Percentiles rank a stretch among this genome's conserved stretches.
These are phyloP conservation scores for Vitis amurensis DNA, from an alignment of 164 flowering plant species.

Conservation along the genomic window DNA sequence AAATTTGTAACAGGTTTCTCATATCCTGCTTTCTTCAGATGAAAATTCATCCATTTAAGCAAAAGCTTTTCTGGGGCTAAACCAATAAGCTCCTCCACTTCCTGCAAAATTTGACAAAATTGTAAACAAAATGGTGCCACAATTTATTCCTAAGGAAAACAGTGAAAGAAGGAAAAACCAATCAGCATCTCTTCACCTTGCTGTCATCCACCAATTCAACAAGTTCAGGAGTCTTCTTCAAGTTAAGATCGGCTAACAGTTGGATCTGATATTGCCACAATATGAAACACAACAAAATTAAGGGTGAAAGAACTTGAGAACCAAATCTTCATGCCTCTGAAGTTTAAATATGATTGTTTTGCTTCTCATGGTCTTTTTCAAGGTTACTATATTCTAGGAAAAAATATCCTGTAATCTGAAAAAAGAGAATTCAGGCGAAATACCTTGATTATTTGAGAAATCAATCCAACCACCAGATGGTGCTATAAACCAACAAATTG, in stretches of 20 bases:
- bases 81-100: slow-evolving; percentile 33
- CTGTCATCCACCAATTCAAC: slow-evolving; percentile 52
- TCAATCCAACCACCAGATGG: slow-evolving; percentile 54
- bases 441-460: slow-evolving; percentile 63
- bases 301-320: background rate
- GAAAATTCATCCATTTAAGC: slow-evolving; percentile 44
- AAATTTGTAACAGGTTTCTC: slow-evolving; percentile 35
- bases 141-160: background rate
- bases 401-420: background rate
- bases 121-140: background rate
- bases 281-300: slow-evolving; percentile 4
- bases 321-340: background rate
- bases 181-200: slow-evolving; percentile 25
- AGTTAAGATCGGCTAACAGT: slow-evolving; percentile 52
- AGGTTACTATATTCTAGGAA: background rate
- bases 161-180: background rate
- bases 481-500: slow-evolving; percentile 32
- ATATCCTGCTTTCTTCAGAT: slow-evolving; percentile 38
- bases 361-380: background rate
- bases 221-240: slow-evolving; percentile 61
- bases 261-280: slow-evolving; percentile 40
- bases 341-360: background rate
- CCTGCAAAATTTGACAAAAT: slow-evolving; percentile 18
- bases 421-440: background rate
- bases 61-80: slow-evolving; percentile 36